phyloP scores from a whole-genome alignment of 2,329 filamentous ascomycete genomes.

The Fusarium continuum region DNA sequence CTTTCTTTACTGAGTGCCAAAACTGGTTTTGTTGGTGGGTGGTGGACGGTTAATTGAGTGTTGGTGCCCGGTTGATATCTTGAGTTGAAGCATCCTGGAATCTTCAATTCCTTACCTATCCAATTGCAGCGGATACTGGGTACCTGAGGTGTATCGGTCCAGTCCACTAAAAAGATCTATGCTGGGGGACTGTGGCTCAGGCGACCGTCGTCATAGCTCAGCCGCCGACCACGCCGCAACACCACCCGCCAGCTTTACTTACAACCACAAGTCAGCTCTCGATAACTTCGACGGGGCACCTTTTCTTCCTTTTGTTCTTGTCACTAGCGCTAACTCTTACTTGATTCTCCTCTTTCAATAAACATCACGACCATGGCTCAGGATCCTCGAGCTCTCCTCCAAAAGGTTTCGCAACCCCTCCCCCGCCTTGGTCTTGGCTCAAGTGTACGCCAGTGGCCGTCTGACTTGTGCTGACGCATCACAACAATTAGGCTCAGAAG shows the following conservation, averaged over 20 bases:
- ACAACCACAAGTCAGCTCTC: conserved; percentile 19
- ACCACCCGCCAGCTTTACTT: conserved; percentile 28
- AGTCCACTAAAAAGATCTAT: conserved; percentile 18
- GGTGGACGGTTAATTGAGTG: background rate
- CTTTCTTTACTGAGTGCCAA: background rate
- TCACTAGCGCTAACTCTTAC: background rate
- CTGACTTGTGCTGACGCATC: conserved; percentile 14
- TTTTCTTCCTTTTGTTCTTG: conserved; percentile 3
- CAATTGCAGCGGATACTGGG: background rate
- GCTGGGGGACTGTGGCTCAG: conserved; percentile 35
- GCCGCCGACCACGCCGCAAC: conserved; percentile 27
- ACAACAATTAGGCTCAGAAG: conserved; percentile 79
- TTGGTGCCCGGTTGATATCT: background rate
- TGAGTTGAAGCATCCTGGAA: background rate
- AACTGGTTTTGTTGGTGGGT: background rate
- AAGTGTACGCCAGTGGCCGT: conserved; percentile 6
- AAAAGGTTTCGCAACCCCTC: conserved; percentile 67
- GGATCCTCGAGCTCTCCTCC: conserved; percentile 80
- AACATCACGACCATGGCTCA: conserved; percentile 67
- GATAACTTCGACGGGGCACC: conserved; percentile 30
- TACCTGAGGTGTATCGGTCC: background rate
- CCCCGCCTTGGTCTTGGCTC: conserved; percentile 32
- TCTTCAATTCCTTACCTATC: conserved; percentile 17
- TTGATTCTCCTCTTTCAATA: conserved; percentile 19
- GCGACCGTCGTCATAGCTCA: conserved; percentile 43